Evolutionary conservation across 495 filamentous ascomycete genomes (phyloP).

Genomic region (Neurospora sp.): DNA sequence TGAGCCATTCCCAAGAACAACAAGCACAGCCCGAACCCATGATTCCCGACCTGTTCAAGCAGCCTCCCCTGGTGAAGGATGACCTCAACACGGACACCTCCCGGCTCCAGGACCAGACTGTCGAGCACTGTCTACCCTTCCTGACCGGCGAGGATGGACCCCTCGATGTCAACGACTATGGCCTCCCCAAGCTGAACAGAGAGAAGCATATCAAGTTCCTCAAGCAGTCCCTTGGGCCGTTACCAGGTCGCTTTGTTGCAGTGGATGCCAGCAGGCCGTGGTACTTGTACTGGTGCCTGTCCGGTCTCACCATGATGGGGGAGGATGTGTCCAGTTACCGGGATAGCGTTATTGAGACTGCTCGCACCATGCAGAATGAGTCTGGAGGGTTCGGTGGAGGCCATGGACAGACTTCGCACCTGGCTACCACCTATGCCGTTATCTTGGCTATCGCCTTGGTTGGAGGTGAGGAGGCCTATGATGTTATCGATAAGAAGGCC

Average conservation of each 20-base stretch:
- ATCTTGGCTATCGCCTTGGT: conserved; percentile 68
- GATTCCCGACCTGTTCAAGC: conserved; percentile 57
- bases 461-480: conserved; percentile 59
- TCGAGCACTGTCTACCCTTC: conserved; percentile 58
- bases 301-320: conserved; percentile 60
- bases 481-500: conserved; percentile 65
- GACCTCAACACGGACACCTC: conserved; percentile 57
- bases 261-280: conserved; percentile 82
- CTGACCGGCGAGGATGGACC: conserved; percentile 39
- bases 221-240: conserved; percentile 48
- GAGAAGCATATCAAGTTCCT: conserved; percentile 68
- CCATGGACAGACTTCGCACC: conserved; percentile 78
- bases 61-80: conserved; percentile 55
- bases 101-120: conserved; percentile 52
- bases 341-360: conserved; percentile 56
- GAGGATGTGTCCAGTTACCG: conserved; percentile 63
- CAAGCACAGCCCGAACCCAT: conserved; percentile 13
- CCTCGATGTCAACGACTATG: conserved; percentile 47
- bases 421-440: conserved; percentile 78
- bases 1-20: not conserved
- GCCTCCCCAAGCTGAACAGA: conserved; percentile 63
- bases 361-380: conserved; percentile 69
- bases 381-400: conserved; percentile 88
- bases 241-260: conserved; percentile 54
- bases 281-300: conserved; percentile 86